Evolutionary conservation across 2,329 filamentous ascomycete species (phyloP).

Genomic region (Botrytis fragariae): DNA sequence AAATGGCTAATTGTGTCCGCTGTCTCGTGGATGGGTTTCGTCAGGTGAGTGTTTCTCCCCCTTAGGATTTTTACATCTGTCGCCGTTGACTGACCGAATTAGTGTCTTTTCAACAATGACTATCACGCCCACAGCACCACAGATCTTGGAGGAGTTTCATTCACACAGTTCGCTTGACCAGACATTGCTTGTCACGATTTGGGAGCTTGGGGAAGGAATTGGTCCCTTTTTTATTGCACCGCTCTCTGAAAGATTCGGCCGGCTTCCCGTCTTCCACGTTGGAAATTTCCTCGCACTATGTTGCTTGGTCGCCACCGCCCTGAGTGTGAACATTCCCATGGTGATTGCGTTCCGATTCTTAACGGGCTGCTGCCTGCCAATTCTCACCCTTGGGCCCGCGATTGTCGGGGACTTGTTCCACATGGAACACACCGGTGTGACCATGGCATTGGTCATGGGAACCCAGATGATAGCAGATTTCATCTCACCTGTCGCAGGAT

Average conservation of each 20-base stretch:
- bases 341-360: constrained; percentile 60
- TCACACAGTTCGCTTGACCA: too few relatives aligned
- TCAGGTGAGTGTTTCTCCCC: too few relatives aligned
- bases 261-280: constrained; percentile 49
- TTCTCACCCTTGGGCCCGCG: too few relatives aligned
- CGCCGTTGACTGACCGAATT: too few relatives aligned
- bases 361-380: constrained; percentile 44
- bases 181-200: not conserved
- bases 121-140: too few relatives aligned
- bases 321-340: constrained; percentile 46
- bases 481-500: not conserved
- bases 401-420: constrained; percentile 2
- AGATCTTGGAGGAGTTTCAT: too few relatives aligned
- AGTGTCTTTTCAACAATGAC: too few relatives aligned
- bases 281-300: constrained; percentile 52
- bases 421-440: not conserved
- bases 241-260: constrained; percentile 58
- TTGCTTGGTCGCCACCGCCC: constrained; percentile 43
- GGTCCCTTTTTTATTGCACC: constrained; percentile 60
- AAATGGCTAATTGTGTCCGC: too few relatives aligned
- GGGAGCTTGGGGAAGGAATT: constrained; percentile 12
- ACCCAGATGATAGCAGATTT: not conserved
- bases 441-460: not conserved
- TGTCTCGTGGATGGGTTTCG: too few relatives aligned
- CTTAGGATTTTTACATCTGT: too few relatives aligned